These are phyloP conservation scores for Kernera saxatilis DNA, from an alignment of 345 rosid genomes.

Conservation along the genomic window DNA sequence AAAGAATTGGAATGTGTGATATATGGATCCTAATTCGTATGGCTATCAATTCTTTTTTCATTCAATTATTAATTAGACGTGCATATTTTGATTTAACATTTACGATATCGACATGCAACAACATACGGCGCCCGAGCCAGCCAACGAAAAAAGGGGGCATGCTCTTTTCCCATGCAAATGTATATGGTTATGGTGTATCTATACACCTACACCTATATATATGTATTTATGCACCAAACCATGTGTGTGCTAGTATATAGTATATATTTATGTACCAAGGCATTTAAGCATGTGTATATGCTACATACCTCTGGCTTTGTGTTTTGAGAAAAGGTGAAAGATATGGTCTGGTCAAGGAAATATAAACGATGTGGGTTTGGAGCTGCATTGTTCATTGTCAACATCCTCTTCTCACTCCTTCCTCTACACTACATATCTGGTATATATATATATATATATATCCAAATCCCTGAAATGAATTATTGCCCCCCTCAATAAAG, in stretches of 20 bases:
- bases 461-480: not conserved
- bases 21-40: not conserved
- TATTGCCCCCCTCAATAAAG: not conserved
- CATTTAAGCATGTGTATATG: not conserved
- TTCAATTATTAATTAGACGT: not conserved
- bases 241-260: not conserved
- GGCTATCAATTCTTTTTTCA: not conserved
- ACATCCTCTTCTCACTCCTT: slow-evolving; percentile 10
- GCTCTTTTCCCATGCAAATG: slow-evolving; percentile 18
- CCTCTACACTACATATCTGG: slow-evolving; percentile 11
- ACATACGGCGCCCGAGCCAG: not conserved
- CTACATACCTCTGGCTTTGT: not conserved
- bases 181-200: not conserved
- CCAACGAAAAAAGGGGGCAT: not conserved
- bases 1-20: not conserved
- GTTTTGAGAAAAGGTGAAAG: not conserved
- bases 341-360: slow-evolving; percentile 15
- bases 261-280: not conserved
- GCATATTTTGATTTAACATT: not conserved
- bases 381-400: slow-evolving; percentile 15
- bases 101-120: not conserved
- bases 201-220: not conserved
- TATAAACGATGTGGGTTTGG: slow-evolving; percentile 11
- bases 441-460: not conserved
- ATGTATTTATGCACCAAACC: not conserved